Evolutionary conservation across 768 basidiomycete species (phyloP).

Genomic region (Leucosporidium creatinivorum): DNA sequence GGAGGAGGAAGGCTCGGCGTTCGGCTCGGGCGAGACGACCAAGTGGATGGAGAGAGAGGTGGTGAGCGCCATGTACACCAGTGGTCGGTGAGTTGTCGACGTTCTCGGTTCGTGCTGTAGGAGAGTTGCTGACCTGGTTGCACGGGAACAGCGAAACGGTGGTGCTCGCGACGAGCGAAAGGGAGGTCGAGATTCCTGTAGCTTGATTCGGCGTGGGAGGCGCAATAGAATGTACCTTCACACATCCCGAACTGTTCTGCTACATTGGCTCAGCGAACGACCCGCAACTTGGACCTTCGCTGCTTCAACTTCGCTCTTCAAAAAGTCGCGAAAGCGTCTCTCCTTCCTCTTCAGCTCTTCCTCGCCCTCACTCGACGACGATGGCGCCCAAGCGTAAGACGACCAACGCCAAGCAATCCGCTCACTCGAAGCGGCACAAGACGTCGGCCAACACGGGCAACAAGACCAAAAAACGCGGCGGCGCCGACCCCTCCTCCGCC

Average conservation of each 20-base stretch:
- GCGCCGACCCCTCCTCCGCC: not conserved
- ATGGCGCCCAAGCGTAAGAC: conserved; percentile 27
- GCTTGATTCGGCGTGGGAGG: not conserved
- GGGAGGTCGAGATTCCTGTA: conserved; percentile 35
- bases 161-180: conserved; percentile 51
- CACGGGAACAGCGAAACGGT: conserved; percentile 45
- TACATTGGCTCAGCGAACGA: too few species aligned
- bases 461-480: not conserved
- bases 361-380: not conserved
- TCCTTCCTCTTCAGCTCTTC: not conserved
- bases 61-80: conserved; percentile 56
- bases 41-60: conserved; percentile 47
- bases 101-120: too few species aligned
- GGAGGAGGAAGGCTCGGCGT: conserved; percentile 10
- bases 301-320: too few species aligned
- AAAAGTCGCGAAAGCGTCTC: not conserved
- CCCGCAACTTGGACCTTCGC: too few species aligned
- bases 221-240: too few species aligned
- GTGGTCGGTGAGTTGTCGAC: too few species aligned
- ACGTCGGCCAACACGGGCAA: not conserved
- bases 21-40: not conserved
- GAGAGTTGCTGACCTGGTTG: too few species aligned
- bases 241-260: too few species aligned
- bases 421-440: conserved; percentile 30
- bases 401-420: conserved; percentile 4